Percentiles rank a stretch among this genome's conserved stretches.
phyloP scores from a whole-genome alignment of 192 early-diverging fungal species.

The Coemansia sp. region DNA sequence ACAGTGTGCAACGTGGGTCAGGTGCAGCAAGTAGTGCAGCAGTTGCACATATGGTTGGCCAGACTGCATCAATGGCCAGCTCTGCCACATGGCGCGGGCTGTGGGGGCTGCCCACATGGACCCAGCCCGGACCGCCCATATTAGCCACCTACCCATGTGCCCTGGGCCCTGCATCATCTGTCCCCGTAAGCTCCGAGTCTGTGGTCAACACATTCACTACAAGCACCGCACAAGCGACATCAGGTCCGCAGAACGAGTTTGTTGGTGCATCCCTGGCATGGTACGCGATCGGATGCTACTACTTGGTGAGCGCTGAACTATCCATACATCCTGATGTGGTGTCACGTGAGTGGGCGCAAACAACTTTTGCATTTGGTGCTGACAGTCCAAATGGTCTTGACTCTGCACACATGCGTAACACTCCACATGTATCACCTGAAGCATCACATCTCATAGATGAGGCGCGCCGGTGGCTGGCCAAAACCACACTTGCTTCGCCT shows the following conservation, averaged over 20 bases:
- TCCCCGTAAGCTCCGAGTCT: conserved; percentile 29
- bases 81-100: conserved; percentile 51
- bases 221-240: conserved; percentile 33
- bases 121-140: conserved; percentile 44
- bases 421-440: conserved; percentile 29
- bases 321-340: conserved; percentile 13
- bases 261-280: conserved; percentile 48
- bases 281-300: conserved; percentile 56
- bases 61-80: conserved; percentile 25
- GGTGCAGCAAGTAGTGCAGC: background rate
- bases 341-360: conserved; percentile 35
- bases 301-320: conserved; percentile 36
- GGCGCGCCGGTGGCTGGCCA: conserved; percentile 53
- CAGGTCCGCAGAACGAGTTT: conserved; percentile 52
- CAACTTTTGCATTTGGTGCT: background rate
- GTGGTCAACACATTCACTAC: conserved; percentile 38
- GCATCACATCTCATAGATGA: conserved; percentile 40
- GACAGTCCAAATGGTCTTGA: background rate
- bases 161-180: conserved; percentile 33
- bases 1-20: conserved; percentile 12
- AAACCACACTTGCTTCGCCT: conserved; percentile 45
- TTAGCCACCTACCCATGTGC: conserved; percentile 52
- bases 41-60: conserved; percentile 21
- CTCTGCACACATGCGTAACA: conserved; percentile 17
- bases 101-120: conserved; percentile 54